Evolutionary conservation across 495 filamentous ascomycete species (phyloP).

Genomic region (Aspergillus sclerotiicarbonarius): DNA sequence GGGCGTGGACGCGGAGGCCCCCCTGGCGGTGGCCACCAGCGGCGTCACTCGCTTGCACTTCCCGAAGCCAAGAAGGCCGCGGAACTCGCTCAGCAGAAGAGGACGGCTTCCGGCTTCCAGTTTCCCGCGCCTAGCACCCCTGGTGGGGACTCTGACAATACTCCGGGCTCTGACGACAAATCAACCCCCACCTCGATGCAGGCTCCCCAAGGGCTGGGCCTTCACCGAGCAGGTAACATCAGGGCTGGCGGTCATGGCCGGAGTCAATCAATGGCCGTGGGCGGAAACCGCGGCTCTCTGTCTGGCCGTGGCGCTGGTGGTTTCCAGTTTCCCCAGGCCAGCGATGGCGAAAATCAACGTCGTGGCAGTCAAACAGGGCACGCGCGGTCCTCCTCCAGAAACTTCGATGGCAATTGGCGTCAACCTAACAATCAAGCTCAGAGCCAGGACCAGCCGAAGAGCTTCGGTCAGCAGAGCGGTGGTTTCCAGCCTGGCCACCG

Average conservation of each 20-base stretch:
- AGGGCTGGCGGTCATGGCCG: conserved; percentile 58
- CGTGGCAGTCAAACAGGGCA: conserved; percentile 69
- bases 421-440: conserved; percentile 71
- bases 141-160: conserved; percentile 49
- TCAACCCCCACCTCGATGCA: conserved; percentile 34
- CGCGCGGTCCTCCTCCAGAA: conserved; percentile 76
- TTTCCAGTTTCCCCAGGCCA: conserved; percentile 68
- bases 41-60: conserved; percentile 90
- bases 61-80: conserved; percentile 98
- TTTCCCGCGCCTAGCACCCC: conserved; percentile 76
- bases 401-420: conserved; percentile 98
- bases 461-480: conserved; percentile 61
- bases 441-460: conserved; percentile 52
- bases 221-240: conserved; percentile 51
- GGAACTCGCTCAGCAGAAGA: conserved; percentile 93
- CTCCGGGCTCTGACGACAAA: conserved; percentile 42
- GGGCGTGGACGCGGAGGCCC: conserved; percentile 78
- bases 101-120: conserved; percentile 89
- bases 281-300: conserved; percentile 52
- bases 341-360: conserved; percentile 67
- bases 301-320: conserved; percentile 60
- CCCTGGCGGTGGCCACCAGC: conserved; percentile 76
- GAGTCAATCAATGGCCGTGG: conserved; percentile 69
- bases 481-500: conserved; percentile 93
- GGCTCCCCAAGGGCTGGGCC: conserved; percentile 40